Base-by-base conservation (phyloP, 1,284 basidiomycete genomes). In the Lentinula novae-zelandiae region DNA sequence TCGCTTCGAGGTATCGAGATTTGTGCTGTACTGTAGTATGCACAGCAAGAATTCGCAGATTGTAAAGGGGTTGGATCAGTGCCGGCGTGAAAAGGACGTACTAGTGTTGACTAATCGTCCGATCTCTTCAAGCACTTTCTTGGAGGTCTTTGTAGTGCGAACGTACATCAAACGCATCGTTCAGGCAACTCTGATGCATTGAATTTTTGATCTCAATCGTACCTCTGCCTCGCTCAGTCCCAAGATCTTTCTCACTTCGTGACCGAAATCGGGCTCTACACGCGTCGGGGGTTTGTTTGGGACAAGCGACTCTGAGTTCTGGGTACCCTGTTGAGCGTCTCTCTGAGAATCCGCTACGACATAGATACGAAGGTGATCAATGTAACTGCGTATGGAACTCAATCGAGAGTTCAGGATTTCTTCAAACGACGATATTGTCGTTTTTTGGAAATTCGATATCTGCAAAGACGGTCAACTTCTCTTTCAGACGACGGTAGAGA, bases 301-400 rank as follows among this genome's bases (percentile, higher is more conserved):
- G 15, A 12, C 27, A 38, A 13, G 42, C 31, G 38, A 3, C 34
- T 20, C 12, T 1, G 27, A 22, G 10, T 22, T 31, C 27, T 22
- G n/a, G 42, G 42, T 1, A 13, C 27, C 13, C 48, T 10, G 20
- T 49, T 49, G 54, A 7, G n/a, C 42, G 27, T 57, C 33, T 15
- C 46, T 31, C 20, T 53, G 44, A 17, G 20, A 22, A 22, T 34
- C 34, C 31, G 62, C 50, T 15, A 65, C 49, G 39, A 70, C 51
- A 34, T 44, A 55, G 12, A 59, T 53, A 34, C 67, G 62, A 38
- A 70, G 61, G 1, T 60, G 40, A 51, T 72, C 71, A 20, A 73
- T 59, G 55, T 70, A 67, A 5, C 69, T 67, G 46, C 63, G 67
- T 12, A 67, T 57, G 10, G 57, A 60, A 0, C 62, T 53, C 17